Evolutionary conservation across 495 filamentous ascomycete species (phyloP).

Genomic region (Penicillium herquei): DNA sequence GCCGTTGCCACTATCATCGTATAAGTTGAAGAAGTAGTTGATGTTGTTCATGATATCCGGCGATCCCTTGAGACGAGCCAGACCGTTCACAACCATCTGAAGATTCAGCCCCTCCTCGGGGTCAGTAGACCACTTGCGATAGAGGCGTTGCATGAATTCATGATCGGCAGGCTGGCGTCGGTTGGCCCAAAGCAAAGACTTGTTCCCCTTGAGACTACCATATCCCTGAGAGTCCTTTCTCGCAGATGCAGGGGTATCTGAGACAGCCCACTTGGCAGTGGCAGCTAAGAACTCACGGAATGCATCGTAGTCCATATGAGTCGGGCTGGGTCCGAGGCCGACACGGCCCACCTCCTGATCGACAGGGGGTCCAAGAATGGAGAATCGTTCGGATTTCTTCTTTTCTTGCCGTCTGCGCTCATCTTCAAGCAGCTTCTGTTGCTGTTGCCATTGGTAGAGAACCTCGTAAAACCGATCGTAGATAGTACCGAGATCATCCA

Average conservation of each 20-base stretch:
- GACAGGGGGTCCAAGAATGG: constrained; percentile 38
- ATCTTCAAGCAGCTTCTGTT: constrained; percentile 72
- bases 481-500: constrained; percentile 80
- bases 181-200: constrained; percentile 68
- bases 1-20: constrained; percentile 89
- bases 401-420: constrained; percentile 59
- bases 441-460: constrained; percentile 85
- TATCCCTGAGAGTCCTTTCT: constrained; percentile 56
- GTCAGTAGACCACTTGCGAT: constrained; percentile 81
- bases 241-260: constrained; percentile 66
- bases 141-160: constrained; percentile 90
- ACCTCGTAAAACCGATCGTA: constrained; percentile 93
- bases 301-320: constrained; percentile 93
- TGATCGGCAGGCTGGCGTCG: constrained; percentile 84
- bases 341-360: constrained; percentile 67
- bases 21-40: constrained; percentile 94
- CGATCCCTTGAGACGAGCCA: constrained; percentile 87
- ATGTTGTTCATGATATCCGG: constrained; percentile 96
- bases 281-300: constrained; percentile 91
- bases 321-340: constrained; percentile 81
- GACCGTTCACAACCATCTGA: constrained; percentile 85
- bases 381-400: constrained; percentile 52
- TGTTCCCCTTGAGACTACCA: constrained; percentile 47
- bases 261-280: constrained; percentile 86
- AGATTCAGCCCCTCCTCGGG: constrained; percentile 73